Evolutionary conservation across 164 flowering plant species (phyloP).

Genomic region (Amborella trichopoda): DNA sequence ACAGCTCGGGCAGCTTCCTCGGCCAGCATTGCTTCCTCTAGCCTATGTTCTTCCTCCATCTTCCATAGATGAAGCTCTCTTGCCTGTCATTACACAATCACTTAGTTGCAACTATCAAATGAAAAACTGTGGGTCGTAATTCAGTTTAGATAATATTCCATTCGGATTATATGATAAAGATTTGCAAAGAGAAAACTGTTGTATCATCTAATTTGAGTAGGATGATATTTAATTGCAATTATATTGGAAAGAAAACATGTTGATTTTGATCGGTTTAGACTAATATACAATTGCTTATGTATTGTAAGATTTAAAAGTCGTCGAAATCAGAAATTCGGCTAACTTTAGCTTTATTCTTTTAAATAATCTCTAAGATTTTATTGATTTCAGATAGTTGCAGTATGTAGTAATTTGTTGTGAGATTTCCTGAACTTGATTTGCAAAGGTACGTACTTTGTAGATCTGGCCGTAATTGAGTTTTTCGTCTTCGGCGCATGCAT

Average conservation of each 20-base stretch:
- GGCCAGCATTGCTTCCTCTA: constrained; percentile 49
- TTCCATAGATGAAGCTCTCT: constrained; percentile 76
- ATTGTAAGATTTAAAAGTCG: too few species aligned
- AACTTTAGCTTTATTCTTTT: too few species aligned
- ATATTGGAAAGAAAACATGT: neutral
- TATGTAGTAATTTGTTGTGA: too few species aligned
- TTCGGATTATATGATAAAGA: neutral
- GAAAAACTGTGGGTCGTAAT: neutral
- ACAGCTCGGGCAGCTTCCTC: constrained; percentile 60
- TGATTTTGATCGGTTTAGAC: too few species aligned
- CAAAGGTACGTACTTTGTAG: too few species aligned
- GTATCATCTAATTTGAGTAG: neutral
- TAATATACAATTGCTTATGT: too few species aligned
- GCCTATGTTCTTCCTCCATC: constrained; percentile 52
- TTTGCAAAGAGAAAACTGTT: neutral
- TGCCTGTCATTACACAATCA: constrained; percentile 29
- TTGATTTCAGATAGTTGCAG: too few species aligned
- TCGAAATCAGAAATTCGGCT: too few species aligned
- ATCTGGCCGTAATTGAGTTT: too few species aligned
- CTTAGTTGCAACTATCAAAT: neutral
- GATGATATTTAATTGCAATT: neutral
- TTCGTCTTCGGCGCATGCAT: too few species aligned
- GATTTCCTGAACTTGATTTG: too few species aligned
- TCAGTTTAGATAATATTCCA: neutral
- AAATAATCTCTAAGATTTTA: too few species aligned